Evolutionary conservation across 2,329 filamentous ascomycete species (phyloP), one percentile per base, ranked within the genome.

Genomic region (Ophiocordyceps camponoti-floridani): DNA sequence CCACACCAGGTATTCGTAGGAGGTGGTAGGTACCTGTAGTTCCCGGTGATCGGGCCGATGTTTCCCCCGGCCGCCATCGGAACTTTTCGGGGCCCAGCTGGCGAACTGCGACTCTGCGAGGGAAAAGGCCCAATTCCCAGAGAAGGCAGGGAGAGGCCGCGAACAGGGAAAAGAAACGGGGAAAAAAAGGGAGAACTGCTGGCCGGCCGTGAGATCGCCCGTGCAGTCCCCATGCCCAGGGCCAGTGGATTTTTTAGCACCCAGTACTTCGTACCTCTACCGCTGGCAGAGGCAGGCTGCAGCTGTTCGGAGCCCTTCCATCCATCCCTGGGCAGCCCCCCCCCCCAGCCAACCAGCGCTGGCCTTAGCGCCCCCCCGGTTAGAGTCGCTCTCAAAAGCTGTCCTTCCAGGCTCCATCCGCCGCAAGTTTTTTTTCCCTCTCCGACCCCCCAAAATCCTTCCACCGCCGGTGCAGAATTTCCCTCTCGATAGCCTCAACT

Each of bases 381-480:
- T 72, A 70, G 67, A 71, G 63, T 72, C 68, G 69, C 68, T 65
- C 62, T 53, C 56, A 69, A 69, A 69, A 69, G 60, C 62, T 63
- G 61, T 61, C 61, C 61, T 56, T 61, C 52, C 52, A 53, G 50
- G 58, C 62, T 64, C 66, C 63, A 23, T 23, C 23, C 23, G 66
- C 62, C 59, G 62, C 58, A 64, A 69, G 70, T 70, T 70, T 73
- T 69, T 67, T 62, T 60, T 59, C 58, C 51, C 52, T 23, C 40
- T 59, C 62, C 60, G 59, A 57, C 50, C 52, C 43, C 40, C 60
- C 62, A 63, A 62, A 63, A 62, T 60, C 54, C 57, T 58, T 62
- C 62, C 41, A 62, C 61, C 52, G 65, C 61, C 63, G 62, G 60
- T 61, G 61, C 58, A 61, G 60, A 58, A 64, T 64, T 64, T 63